phyloP scores from a whole-genome alignment of 208 protist species.

The Wallacemonas sp. region DNA sequence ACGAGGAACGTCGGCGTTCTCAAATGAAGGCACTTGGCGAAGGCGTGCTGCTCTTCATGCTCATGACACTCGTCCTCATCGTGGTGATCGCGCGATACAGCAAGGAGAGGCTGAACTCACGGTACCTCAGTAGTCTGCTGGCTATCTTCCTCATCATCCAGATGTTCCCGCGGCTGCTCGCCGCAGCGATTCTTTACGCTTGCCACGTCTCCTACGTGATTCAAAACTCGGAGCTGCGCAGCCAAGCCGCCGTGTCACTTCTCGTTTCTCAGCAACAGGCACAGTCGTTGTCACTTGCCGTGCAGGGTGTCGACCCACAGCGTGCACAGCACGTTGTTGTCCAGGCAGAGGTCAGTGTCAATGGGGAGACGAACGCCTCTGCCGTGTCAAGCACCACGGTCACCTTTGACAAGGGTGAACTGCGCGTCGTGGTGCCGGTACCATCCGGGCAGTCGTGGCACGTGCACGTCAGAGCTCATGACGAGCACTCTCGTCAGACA shows the following conservation, averaged over 20 bases:
- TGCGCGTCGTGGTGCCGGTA: constrained; percentile 35
- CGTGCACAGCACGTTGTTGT: constrained; percentile 32
- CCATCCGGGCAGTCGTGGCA: constrained; percentile 6
- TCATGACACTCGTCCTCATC: constrained; percentile 59
- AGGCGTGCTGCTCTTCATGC: constrained; percentile 58
- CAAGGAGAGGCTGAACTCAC: constrained; percentile 41
- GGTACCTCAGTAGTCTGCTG: constrained; percentile 48
- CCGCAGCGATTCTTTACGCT: constrained; percentile 66
- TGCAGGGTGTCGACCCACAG: constrained; percentile 47
- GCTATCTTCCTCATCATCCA: constrained; percentile 75
- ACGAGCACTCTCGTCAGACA: constrained; percentile 42
- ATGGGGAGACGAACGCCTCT: background rate
- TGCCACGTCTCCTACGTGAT: constrained; percentile 53
- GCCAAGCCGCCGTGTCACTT: constrained; percentile 47
- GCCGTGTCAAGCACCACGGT: constrained; percentile 35
- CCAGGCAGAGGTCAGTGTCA: constrained; percentile 31
- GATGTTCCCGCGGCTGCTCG: constrained; percentile 68
- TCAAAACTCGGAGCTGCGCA: constrained; percentile 36
- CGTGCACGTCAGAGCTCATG: constrained; percentile 48
- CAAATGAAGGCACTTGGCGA: constrained; percentile 70
- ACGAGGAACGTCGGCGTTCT: constrained; percentile 46
- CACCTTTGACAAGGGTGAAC: constrained; percentile 62
- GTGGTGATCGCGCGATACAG: constrained; percentile 58
- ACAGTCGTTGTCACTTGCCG: constrained; percentile 19
- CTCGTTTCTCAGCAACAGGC: constrained; percentile 32